Conservation (phyloP, 176 grass and related monocot species). For the Zizania latifolia region DNA sequence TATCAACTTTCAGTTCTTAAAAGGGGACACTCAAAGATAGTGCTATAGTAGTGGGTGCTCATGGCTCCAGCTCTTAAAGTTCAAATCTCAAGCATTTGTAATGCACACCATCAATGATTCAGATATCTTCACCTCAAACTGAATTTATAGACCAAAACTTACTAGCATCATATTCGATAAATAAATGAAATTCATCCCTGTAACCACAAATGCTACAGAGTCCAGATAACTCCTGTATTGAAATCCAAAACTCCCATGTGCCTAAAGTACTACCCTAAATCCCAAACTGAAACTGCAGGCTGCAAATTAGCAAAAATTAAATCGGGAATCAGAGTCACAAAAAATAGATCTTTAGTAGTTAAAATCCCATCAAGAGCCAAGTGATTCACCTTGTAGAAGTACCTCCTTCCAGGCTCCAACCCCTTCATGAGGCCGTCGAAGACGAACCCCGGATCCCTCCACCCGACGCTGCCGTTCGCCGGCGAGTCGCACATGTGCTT, state of each 20-base stretch:
- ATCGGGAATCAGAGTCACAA: too few species aligned
- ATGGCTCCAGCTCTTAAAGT: too few species aligned
- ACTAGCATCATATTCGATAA: not conserved
- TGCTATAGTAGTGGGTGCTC: too few species aligned
- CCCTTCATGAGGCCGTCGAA: slow-evolving; percentile 78
- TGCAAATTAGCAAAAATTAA: not conserved
- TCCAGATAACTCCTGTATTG: not conserved
- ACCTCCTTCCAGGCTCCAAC: too few species aligned
- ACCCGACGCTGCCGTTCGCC: slow-evolving; percentile 61
- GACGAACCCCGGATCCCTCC: slow-evolving; percentile 97
- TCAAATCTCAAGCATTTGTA: too few species aligned
- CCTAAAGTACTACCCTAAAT: too few species aligned
- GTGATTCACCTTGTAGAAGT: slow-evolving; percentile 91
- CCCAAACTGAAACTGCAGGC: too few species aligned
- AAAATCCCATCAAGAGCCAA: not conserved
- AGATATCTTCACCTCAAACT: not conserved
- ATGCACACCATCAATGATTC: not conserved
- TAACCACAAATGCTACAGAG: not conserved
- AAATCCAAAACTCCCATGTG: not conserved
- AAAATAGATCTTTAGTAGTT: too few species aligned
- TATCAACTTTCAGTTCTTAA: too few species aligned
- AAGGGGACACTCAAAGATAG: too few species aligned
- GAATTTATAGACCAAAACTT: not conserved
- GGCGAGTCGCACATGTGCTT: slow-evolving; percentile 80
- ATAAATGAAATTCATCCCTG: slow-evolving; percentile 7